Base-by-base conservation (phyloP, 805 yeast genomes). In the Saccharomycopsis sp. region DNA sequence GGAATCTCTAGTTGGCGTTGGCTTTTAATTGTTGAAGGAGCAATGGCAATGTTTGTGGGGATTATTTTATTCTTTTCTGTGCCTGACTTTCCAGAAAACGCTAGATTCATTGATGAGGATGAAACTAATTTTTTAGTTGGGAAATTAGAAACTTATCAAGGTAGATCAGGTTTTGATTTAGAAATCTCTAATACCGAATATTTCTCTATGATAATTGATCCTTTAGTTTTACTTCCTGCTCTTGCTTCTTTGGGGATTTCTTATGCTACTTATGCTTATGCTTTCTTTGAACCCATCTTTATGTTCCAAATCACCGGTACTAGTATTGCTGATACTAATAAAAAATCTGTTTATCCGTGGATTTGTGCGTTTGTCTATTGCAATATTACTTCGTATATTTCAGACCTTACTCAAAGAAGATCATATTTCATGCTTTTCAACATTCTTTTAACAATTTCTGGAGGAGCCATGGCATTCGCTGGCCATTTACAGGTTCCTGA, bases 41-140 rank as follows among this genome's bases (percentile, higher is more conserved):
- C 60, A 2, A 50, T 62, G 33, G 56, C 64, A 6, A 46, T 57
- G 25, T 52, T 49, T 18, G 48, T 51, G 13, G 52, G 56, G 3
- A 14, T 52, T 14, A 37, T 66, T 12, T 55, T 66, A 23, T 61
- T 55, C 45, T 75, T 79, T 51, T 53, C 66, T 34, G 67, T 79
- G 45, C 72, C 83, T n/a, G 86, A 80, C 55, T 79, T 79, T 66
- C 87, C 88, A 3, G 87, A 79, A 57, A 71, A 74, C 45, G 72
- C 78, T 15, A 63, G 70, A 53, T 79, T 69, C 53, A 52, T 76
- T 40, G 66, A 60, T 20, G 60, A 54, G 2, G 66, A 69, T 47
- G 85, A 79, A 55, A 64, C 71, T 13, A 56, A 52, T 3, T 76
- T 70, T 54, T 53, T 79, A 40, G 72, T 70, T 51, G 69, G 67